Evolutionary conservation across 1,139 yeast genomes (phyloP).

Genomic region (Kodamaea arcana): DNA sequence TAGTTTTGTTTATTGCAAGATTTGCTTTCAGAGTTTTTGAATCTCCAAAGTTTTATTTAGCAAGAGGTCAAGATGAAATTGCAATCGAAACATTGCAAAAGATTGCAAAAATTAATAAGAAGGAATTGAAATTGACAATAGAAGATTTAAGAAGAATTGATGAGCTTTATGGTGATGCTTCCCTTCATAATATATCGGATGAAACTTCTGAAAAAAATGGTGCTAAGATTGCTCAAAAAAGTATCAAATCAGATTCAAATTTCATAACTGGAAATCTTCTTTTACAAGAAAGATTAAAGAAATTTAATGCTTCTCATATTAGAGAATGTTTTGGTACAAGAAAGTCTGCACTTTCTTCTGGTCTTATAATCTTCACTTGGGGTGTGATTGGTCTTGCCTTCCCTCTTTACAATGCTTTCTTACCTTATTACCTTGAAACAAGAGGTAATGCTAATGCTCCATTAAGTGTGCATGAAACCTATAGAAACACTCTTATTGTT

Average conservation of each 20-base stretch:
- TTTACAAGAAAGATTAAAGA: slow-evolving; percentile 22
- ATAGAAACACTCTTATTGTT: slow-evolving; percentile 38
- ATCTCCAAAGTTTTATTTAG: slow-evolving; percentile 37
- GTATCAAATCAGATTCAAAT: slow-evolving; percentile 2
- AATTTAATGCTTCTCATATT: slow-evolving; percentile 30
- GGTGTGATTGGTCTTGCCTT: slow-evolving; percentile 44
- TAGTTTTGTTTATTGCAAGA: slow-evolving; percentile 33
- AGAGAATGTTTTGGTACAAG: slow-evolving; percentile 34
- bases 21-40: slow-evolving; percentile 36
- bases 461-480: slow-evolving; percentile 32
- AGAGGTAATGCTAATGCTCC: slow-evolving; percentile 29
- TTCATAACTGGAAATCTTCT: slow-evolving; percentile 17
- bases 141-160: slow-evolving; percentile 31
- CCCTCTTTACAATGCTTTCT: slow-evolving; percentile 43
- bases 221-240: slow-evolving; percentile 2
- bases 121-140: slow-evolving; percentile 21
- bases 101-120: slow-evolving; percentile 34
- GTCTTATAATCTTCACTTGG: slow-evolving; percentile 37
- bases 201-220: slow-evolving; percentile 6
- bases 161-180: slow-evolving; percentile 8
- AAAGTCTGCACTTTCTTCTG: slow-evolving; percentile 30
- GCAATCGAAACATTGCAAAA: slow-evolving; percentile 34
- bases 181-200: slow-evolving; percentile 7
- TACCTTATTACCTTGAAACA: slow-evolving; percentile 36
- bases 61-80: slow-evolving; percentile 33